Conservation (phyloP, 192 early-diverging fungal species). For the Backusella luteola region DNA sequence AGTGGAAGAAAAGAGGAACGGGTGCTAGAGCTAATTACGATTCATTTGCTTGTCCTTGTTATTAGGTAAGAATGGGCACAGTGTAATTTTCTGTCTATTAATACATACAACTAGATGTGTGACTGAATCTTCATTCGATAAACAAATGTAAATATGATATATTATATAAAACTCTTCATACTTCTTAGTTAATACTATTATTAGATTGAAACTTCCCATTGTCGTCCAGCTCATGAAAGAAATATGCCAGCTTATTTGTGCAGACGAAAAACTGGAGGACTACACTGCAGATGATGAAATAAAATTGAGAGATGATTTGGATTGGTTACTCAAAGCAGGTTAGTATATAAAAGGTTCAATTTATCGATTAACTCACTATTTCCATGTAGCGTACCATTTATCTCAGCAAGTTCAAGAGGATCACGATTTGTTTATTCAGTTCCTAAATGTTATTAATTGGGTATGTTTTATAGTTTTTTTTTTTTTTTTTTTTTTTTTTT, state of each 20-base stretch:
- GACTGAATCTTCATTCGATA: not conserved
- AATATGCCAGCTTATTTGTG: not conserved
- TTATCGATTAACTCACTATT: not conserved
- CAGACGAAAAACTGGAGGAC: not conserved
- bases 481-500: no score
- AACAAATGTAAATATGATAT: not conserved
- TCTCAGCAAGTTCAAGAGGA: not conserved
- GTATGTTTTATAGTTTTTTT: not conserved
- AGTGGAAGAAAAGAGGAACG: not conserved
- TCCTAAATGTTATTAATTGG: not conserved
- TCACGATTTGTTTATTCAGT: not conserved
- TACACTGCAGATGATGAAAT: not conserved
- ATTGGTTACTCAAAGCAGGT: not conserved
- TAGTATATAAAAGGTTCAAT: not conserved
- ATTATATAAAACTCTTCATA: not conserved
- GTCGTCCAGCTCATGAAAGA: not conserved
- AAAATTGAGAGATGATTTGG: not conserved
- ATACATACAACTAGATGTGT: not conserved
- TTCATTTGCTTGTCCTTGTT: not conserved
- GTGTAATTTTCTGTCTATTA: not conserved
- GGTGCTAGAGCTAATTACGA: not conserved
- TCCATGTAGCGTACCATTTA: not conserved
- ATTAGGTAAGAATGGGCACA: not conserved
- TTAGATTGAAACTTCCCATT: not conserved
- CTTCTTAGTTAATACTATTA: not conserved